Base-by-base conservation (phyloP, 108 stramenopile genomes). In the Stephanodiscus triporus region DNA sequence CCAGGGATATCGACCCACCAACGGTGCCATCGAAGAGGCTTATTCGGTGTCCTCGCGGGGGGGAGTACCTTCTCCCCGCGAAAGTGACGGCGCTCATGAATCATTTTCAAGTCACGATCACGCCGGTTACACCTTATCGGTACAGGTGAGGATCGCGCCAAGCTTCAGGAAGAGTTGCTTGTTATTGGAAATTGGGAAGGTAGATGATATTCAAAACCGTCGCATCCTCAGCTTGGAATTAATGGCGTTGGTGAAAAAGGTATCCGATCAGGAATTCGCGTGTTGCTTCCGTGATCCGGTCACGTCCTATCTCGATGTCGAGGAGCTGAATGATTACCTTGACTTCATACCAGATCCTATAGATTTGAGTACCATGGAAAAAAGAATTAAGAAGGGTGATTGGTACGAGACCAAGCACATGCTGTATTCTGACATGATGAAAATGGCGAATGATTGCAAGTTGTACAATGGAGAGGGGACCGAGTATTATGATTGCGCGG, bases 281-380 rank as follows among this genome's bases (percentile, higher is more conserved):
- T 97, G 97, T 96, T 93, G 94, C 17, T 98, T 97, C 66, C 88
- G 89, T 13, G 96, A 97, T 55, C 96, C 98, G 0, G 98, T 98
- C 14, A 91, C 43, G 43, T 45, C 43, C 11, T 45, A 45, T 45
- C 43, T 45, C 16, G 43, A 97, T 80, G 86, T 76, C 5, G 79
- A 58, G 40, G 94, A 91, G 50, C 95, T 96, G 19, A 76, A 87
- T 42, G 97, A 97, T 83, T 98, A 98, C 81, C 66, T 90, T 43
- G 86, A 90, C 9, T 82, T 97, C 24, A 78, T 97, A 29, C 81
- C 68, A 9, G 85, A 92, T 40, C 98, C 98, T 10, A 97, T 97
- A 47, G 98, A 97, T 87, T 78, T 96, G 57, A 77, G 73, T 20
- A 91, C 93, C 23, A 95, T 96, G 63, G 91, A 96, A 22, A 89